Percentiles rank a stretch among this genome's conserved stretches.
Conservation (phyloP, 345 rosid genomes). For the Citrus glauca region DNA sequence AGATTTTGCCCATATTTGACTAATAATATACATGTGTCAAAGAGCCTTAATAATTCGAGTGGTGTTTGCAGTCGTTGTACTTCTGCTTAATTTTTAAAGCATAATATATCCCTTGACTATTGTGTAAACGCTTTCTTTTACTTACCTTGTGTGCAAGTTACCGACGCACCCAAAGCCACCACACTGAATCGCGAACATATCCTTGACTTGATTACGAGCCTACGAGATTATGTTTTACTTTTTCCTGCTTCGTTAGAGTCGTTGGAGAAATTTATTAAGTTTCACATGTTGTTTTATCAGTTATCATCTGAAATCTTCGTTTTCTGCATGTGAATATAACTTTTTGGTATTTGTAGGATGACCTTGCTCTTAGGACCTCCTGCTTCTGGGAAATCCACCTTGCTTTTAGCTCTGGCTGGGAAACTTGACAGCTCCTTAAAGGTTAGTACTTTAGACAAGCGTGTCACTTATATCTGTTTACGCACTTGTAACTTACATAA, state of each 20-base stretch:
- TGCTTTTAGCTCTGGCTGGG: slow-evolving; percentile 80
- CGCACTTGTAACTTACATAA: background rate
- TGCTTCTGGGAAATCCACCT: slow-evolving; percentile 82
- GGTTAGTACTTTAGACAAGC: slow-evolving; percentile 40
- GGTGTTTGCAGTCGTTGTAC: no score
- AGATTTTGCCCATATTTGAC: no score
- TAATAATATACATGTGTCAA: no score
- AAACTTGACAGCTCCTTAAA: slow-evolving; percentile 57
- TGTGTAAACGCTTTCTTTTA: no score
- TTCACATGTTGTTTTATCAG: slow-evolving; percentile 2
- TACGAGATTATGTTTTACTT: background rate
- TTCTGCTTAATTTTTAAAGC: no score
- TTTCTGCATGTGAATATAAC: background rate
- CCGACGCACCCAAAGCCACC: background rate
- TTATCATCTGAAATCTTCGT: background rate
- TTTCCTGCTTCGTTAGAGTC: background rate
- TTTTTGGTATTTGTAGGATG: slow-evolving; percentile 50
- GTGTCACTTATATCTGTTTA: slow-evolving; percentile 19
- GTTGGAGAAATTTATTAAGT: background rate
- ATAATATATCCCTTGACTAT: no score
- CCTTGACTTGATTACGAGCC: background rate
- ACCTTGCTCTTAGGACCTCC: slow-evolving; percentile 94
- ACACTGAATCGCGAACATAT: background rate
- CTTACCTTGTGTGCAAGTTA: no score
- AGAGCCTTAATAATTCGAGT: no score